phyloP scores from a whole-genome alignment of 2,329 filamentous ascomycete species.

The Sphaerostilbella broomeana region DNA sequence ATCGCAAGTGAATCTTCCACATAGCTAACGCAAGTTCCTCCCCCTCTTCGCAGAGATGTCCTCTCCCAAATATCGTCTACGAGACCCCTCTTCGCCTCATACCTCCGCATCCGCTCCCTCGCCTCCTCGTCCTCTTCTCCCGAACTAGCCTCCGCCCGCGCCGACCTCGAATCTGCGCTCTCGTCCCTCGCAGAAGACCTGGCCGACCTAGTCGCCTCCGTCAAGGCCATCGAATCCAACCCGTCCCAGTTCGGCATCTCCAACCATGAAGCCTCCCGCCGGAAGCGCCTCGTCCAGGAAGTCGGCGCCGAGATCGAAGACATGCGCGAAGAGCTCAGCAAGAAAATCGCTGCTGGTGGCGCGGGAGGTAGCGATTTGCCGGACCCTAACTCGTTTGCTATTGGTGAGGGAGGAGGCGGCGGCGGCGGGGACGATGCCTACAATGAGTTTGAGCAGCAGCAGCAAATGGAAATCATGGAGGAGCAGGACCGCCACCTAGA shows the following conservation, averaged over 20 bases:
- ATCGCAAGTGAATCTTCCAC: neutral
- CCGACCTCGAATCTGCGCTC: constrained; percentile 61
- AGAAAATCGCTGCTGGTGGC: constrained; percentile 36
- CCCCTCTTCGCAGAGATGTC: constrained; percentile 71
- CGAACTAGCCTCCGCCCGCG: constrained; percentile 73
- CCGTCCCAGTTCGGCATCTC: constrained; percentile 84
- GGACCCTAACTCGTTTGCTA: constrained; percentile 50
- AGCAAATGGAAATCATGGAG: constrained; percentile 85
- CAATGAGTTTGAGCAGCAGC: constrained; percentile 79
- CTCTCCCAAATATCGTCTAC: constrained; percentile 73
- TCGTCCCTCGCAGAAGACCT: constrained; percentile 73
- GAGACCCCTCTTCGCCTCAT: constrained; percentile 85
- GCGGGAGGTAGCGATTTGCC: constrained; percentile 40
- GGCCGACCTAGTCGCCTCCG: constrained; percentile 78
- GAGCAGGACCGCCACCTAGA: constrained; percentile 93
- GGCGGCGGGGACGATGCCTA: constrained; percentile 58
- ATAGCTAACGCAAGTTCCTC: constrained; percentile 4
- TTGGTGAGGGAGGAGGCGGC: constrained; percentile 41
- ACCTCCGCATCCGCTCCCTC: constrained; percentile 89
- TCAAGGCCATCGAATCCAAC: constrained; percentile 79
- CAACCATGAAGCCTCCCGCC: constrained; percentile 70
- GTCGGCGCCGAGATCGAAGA: constrained; percentile 82
- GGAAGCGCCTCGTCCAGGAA: constrained; percentile 78
- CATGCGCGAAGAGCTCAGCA: constrained; percentile 77
- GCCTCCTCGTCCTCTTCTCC: constrained; percentile 65